Evolutionary conservation across 164 flowering plant genomes (phyloP).

Genomic region (Macadamia integrifolia): DNA sequence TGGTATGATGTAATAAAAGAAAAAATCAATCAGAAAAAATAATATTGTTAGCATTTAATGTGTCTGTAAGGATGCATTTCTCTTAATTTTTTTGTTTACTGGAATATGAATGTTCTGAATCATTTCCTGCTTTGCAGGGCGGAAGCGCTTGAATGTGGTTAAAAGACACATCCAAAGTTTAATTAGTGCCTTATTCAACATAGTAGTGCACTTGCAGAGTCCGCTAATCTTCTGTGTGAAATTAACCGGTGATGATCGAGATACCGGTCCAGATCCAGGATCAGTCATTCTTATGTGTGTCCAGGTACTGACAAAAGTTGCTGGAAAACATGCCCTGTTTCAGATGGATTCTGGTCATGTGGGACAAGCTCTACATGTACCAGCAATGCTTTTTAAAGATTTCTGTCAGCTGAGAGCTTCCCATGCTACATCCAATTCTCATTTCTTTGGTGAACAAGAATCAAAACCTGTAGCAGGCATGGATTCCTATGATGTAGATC

Average conservation of each 20-base stretch:
- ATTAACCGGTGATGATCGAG: conserved; percentile 5
- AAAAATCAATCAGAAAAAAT: no score
- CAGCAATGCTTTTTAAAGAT: conserved; percentile 59
- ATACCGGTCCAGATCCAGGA: conserved; percentile 66
- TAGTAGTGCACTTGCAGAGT: conserved; percentile 70
- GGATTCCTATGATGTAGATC: conserved; percentile 26
- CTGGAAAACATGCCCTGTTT: conserved; percentile 53
- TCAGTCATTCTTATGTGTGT: conserved; percentile 79
- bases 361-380: conserved; percentile 51
- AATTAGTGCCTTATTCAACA: conserved; percentile 52
- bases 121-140: conserved; percentile 41
- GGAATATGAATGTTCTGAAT: conserved; percentile 11
- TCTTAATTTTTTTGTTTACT: no score
- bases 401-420: conserved; percentile 31
- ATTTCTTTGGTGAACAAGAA: conserved; percentile 7
- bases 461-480: conserved; percentile 11
- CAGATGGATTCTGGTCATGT: conserved; percentile 55
- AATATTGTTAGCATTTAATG: background rate
- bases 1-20: conserved; percentile 2
- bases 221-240: conserved; percentile 48
- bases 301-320: conserved; percentile 63
- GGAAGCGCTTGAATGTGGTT: conserved; percentile 46
- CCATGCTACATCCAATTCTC: conserved; percentile 17
- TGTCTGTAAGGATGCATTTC: background rate
- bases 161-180: conserved; percentile 53